These are phyloP conservation scores for Trametes coccinea DNA, from an alignment of 768 basidiomycete genomes.

Conservation along the genomic window DNA sequence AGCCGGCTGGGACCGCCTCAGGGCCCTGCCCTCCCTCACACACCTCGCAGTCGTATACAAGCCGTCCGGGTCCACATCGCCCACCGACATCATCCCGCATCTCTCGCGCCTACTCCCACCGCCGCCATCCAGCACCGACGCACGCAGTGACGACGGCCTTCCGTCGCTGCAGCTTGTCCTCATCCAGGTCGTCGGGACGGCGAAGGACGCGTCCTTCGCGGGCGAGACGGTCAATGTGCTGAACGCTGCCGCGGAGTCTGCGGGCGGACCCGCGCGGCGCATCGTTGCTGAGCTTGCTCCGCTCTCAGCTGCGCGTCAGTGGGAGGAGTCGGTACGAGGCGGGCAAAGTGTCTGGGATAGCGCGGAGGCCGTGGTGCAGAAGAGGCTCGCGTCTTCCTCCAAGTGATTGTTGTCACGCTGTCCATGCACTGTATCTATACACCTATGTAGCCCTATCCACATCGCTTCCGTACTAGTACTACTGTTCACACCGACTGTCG, in stretches of 20 bases:
- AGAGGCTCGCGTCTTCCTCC: conserved; percentile 4
- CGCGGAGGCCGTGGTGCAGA: conserved; percentile 29
- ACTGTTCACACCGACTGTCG: too few species aligned
- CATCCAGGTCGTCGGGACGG: conserved; percentile 29
- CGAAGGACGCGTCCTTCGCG: conserved; percentile 13
- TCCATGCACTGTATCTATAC: not conserved
- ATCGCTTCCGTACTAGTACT: too few species aligned
- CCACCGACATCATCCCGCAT: conserved; percentile 20
- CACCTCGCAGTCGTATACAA: conserved; percentile 35
- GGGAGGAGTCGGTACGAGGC: conserved; percentile 30
- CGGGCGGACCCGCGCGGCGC: conserved; percentile 24
- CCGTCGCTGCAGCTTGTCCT: conserved; percentile 26
- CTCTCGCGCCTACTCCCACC: conserved; percentile 21
- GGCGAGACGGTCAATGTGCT: conserved; percentile 21
- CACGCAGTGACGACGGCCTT: not conserved
- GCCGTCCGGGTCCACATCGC: conserved; percentile 16
- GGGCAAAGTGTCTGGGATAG: conserved; percentile 29
- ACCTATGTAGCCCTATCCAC: too few species aligned
- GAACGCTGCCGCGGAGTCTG: conserved; percentile 23
- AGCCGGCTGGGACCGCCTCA: conserved; percentile 27
- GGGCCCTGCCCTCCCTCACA: conserved; percentile 31
- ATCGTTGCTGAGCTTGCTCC: conserved; percentile 33
- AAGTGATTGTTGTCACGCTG: not conserved
- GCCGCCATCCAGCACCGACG: not conserved
- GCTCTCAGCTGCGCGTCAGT: conserved; percentile 29